Evolutionary conservation across 495 filamentous ascomycete genomes (phyloP), one percentile per base, ranked within the genome.

Genomic region (Daldinia decipiens): DNA sequence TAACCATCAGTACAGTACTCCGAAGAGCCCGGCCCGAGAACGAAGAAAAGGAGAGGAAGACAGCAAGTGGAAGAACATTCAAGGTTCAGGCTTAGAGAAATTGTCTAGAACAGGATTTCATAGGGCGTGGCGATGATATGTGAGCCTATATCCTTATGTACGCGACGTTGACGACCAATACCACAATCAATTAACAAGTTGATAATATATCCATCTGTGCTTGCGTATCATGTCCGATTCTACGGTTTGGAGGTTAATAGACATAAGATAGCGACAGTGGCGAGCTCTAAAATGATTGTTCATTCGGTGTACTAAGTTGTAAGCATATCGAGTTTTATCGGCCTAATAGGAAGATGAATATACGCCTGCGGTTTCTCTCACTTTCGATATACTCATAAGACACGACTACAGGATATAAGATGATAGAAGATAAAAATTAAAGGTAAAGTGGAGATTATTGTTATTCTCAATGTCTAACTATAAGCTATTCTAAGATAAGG

Each of bases 11-110:
- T 51, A 71, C 65, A 94, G 92, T 98, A 38, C 86, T 97, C 68
- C 91, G 96, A 80, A 86, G 96, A 86, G 93, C 95, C 59, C 82
- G 95, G 76, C 92, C 94, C 53, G 96, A 98, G 78, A 93, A 89
- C 72, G 95, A 98, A 81, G 96, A 98, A 80, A 97, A 95, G 79
- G 95, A 99, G 82, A 89, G 93, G 75, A 99, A 98, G 88, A 99
- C 95, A 34, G 95, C 96, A 29, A 98, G 93, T 81, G 95, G 95
- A 68, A 89, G 95, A 68, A 97, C 92, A 21, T 99, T 98, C 88
- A 89, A 90, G 76, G 91, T 93, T 54, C 78, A 80, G 50, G 66
- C 73, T 62, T 80, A 68, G 51, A 59, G 68, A 55, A 29, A 32
- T 38, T 36, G 27, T 45, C 27, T 34, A 34, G 9, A 43, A 40